These are phyloP conservation scores for Scheffersomyces spartinae DNA, from an alignment of 805 yeast species.

Conservation along the genomic window DNA sequence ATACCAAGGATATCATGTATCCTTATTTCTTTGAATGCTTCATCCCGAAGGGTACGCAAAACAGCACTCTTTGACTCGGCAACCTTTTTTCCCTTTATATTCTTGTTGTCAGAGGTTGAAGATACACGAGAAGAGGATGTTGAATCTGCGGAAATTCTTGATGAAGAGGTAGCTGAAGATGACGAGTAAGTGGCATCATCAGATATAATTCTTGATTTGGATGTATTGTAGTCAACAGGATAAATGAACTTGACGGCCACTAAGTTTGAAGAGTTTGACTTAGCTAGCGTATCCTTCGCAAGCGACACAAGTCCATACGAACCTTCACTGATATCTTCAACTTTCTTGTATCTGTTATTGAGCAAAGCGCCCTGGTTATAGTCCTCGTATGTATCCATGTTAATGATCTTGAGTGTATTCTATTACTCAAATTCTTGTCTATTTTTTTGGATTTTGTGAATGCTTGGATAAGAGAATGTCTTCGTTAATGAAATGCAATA, in stretches of 20 bases:
- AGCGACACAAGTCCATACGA: slow-evolving; percentile 87
- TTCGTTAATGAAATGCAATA: too few relatives aligned
- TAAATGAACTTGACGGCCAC: slow-evolving; percentile 84
- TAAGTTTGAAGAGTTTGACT: slow-evolving; percentile 28
- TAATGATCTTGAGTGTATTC: too few relatives aligned
- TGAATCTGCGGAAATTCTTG: slow-evolving; percentile 6
- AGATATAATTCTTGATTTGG: slow-evolving; percentile 1
- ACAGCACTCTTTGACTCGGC: slow-evolving; percentile 11
- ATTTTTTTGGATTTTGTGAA: too few relatives aligned
- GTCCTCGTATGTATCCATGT: slow-evolving; percentile 28
- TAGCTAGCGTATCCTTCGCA: slow-evolving; percentile 71
- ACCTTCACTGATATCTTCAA: slow-evolving; percentile 78
- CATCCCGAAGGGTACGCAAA: slow-evolving; percentile 28
- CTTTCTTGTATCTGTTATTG: slow-evolving; percentile 51
- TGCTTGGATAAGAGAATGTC: too few relatives aligned
- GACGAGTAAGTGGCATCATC: slow-evolving; percentile 13
- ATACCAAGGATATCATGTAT: slow-evolving; percentile 51
- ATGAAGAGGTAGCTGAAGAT: slow-evolving; percentile 22
- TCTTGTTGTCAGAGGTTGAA: too few relatives aligned
- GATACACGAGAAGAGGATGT: slow-evolving; percentile 4
- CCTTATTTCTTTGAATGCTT: slow-evolving; percentile 58
- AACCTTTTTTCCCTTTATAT: slow-evolving; percentile 1
- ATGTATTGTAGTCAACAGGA: slow-evolving; percentile 34
- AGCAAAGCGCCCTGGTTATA: slow-evolving; percentile 36
- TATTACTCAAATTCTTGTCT: too few relatives aligned